A percentile compares a stretch with the other conserved stretches of the same genome.
Conservation (phyloP, 192 early-diverging fungal species). For the Nowakowskiella sp. region DNA sequence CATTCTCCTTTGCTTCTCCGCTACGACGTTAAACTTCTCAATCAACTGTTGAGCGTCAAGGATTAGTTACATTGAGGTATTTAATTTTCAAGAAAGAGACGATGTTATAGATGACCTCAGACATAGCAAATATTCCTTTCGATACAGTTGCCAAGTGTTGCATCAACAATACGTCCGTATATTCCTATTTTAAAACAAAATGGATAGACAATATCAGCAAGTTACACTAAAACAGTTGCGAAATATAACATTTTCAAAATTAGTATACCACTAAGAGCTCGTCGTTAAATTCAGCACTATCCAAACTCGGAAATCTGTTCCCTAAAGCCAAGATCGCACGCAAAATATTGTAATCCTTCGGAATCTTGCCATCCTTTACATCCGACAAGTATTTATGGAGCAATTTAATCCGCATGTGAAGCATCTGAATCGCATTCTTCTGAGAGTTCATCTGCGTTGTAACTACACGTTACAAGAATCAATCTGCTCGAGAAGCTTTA, state of each 20-base stretch:
- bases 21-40: slow-evolving; percentile 45
- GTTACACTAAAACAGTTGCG: neutral
- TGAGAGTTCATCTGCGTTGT: slow-evolving; percentile 63
- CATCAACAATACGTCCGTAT: slow-evolving; percentile 71
- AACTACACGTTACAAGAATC: slow-evolving; percentile 32
- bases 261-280: slow-evolving; percentile 62
- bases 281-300: slow-evolving; percentile 54
- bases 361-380: slow-evolving; percentile 55
- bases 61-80: neutral
- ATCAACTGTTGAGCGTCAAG: slow-evolving; percentile 20
- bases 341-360: slow-evolving; percentile 64
- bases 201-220: neutral
- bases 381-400: slow-evolving; percentile 66
- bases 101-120: slow-evolving; percentile 37
- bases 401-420: slow-evolving; percentile 60
- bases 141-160: slow-evolving; percentile 69
- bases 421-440: slow-evolving; percentile 74
- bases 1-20: neutral
- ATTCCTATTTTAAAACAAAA: slow-evolving; percentile 48
- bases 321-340: slow-evolving; percentile 69
- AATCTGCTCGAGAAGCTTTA: neutral
- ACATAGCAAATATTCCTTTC: slow-evolving; percentile 59
- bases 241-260: neutral
- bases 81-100: slow-evolving; percentile 1
- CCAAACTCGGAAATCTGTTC: slow-evolving; percentile 62